phyloP scores from a whole-genome alignment of 2,329 filamentous ascomycete species.

The Fusarium begoniae region DNA sequence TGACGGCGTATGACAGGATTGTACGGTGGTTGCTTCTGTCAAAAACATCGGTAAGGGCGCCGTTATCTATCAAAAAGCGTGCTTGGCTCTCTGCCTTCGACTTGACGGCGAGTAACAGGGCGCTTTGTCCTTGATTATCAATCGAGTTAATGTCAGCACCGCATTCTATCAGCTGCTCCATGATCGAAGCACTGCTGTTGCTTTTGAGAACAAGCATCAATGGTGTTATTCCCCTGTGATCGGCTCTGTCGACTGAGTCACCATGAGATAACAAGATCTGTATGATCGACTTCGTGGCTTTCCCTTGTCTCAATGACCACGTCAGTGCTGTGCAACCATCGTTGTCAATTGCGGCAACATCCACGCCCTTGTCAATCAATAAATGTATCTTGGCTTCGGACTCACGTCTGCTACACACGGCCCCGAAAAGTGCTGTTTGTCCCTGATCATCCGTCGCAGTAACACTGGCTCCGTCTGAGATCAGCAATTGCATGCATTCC shows the following conservation, averaged over 20 bases:
- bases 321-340: rapidly evolving
- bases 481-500: background rate
- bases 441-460: rapidly evolving
- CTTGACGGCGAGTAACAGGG: background rate
- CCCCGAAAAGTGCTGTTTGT: background rate
- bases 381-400: background rate
- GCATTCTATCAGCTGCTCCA: background rate
- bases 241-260: rapidly evolving
- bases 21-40: background rate
- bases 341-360: background rate
- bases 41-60: rapidly evolving
- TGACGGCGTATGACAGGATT: background rate
- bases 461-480: background rate
- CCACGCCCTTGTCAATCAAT: background rate
- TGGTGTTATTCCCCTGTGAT: rapidly evolving
- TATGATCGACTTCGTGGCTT: rapidly evolving
- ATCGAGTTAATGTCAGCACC: background rate
- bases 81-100: rapidly evolving
- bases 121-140: background rate
- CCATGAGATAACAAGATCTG: background rate
- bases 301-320: background rate
- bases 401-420: rapidly evolving
- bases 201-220: background rate
- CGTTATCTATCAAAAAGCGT: background rate
- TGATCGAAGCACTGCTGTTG: rapidly evolving